Percentiles rank a stretch among this genome's conserved stretches.
Conservation (phyloP, 1,284 basidiomycete species). For the Waitea zeae region DNA sequence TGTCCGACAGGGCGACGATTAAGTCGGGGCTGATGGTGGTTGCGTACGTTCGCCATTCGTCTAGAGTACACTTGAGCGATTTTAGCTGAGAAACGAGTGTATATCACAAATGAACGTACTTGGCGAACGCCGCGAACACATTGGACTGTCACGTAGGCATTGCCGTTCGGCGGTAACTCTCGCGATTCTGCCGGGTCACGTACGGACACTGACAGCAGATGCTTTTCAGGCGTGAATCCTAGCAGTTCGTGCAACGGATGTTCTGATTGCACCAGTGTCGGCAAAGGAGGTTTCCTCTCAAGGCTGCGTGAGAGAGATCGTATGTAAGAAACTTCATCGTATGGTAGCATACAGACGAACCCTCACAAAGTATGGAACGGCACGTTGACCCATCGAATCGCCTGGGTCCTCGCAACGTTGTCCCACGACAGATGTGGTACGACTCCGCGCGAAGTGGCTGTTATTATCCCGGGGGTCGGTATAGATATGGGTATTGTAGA, state of each 20-base stretch:
- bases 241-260: constrained; percentile 40
- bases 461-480: constrained; percentile 42
- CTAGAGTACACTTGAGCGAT: constrained; percentile 29
- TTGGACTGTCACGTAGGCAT: constrained; percentile 31
- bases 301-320: constrained; percentile 21
- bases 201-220: constrained; percentile 40
- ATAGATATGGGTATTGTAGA: constrained; percentile 13
- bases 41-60: constrained; percentile 34
- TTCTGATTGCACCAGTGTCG: constrained; percentile 29
- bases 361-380: constrained; percentile 73
- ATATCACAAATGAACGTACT: constrained; percentile 20
- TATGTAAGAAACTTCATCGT: neutral
- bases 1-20: constrained; percentile 53
- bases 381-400: constrained; percentile 44
- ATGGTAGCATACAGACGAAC: neutral
- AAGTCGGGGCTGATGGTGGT: constrained; percentile 45
- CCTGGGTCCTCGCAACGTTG: constrained; percentile 26
- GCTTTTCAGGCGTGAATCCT: constrained; percentile 27
- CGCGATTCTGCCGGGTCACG: constrained; percentile 46
- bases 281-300: constrained; percentile 41
- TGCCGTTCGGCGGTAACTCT: constrained; percentile 55
- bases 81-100: constrained; percentile 1
- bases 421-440: constrained; percentile 60
- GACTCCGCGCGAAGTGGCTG: constrained; percentile 50
- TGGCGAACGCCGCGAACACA: constrained; percentile 57